phyloP scores from a whole-genome alignment of 768 basidiomycete genomes.

The Boletus sp. region DNA sequence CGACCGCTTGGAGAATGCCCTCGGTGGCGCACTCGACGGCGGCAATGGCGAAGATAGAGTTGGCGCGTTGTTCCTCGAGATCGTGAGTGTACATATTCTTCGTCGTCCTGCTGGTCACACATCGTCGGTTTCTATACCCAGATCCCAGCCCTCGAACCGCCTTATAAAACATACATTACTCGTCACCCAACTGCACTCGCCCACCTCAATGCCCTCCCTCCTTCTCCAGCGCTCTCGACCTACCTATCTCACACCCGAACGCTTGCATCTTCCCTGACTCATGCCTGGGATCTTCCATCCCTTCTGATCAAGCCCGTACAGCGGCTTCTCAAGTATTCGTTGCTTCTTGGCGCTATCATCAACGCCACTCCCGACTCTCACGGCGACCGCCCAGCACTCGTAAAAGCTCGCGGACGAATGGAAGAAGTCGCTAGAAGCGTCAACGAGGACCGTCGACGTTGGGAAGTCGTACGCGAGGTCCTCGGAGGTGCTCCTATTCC shows the following conservation, averaged over 20 bases:
- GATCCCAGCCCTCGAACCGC: constrained; percentile 68
- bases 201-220: constrained; percentile 51
- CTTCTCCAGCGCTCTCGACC: constrained; percentile 47
- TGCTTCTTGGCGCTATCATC: constrained; percentile 76
- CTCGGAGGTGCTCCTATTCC: constrained; percentile 42
- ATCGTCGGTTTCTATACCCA: constrained; percentile 25
- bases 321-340: constrained; percentile 89
- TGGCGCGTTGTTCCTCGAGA: constrained; percentile 66
- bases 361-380: constrained; percentile 72
- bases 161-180: constrained; percentile 80
- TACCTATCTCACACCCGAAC: constrained; percentile 69
- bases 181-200: constrained; percentile 72
- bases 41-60: constrained; percentile 69
- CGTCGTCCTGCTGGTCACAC: not conserved
- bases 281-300: constrained; percentile 91
- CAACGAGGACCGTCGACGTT: constrained; percentile 73
- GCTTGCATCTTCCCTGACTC: constrained; percentile 68
- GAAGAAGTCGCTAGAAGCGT: constrained; percentile 74
- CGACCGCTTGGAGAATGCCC: constrained; percentile 60
- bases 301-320: constrained; percentile 98
- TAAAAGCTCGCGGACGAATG: constrained; percentile 42
- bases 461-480: constrained; percentile 78
- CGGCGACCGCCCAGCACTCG: constrained; percentile 49
- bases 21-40: constrained; percentile 61
- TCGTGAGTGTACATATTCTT: constrained; percentile 45